A percentile compares a stretch with the other conserved stretches of the same genome.
phyloP scores from a whole-genome alignment of 2,329 filamentous ascomycete genomes.

The Fusarium compactum region DNA sequence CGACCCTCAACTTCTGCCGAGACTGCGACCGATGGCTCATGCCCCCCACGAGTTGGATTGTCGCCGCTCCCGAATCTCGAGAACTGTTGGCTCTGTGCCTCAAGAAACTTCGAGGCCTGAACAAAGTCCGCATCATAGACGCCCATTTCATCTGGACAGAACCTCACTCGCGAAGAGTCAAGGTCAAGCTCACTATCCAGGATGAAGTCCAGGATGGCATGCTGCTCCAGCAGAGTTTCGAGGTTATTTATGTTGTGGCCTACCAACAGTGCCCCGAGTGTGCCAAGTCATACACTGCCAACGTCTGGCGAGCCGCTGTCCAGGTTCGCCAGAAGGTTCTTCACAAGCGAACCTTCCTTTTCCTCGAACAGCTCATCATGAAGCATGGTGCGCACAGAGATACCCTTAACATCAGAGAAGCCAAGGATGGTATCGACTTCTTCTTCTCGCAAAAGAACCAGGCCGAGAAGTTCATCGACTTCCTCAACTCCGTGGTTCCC shows the following conservation, averaged over 20 bases:
- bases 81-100: slow-evolving; percentile 94
- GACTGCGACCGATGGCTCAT: slow-evolving; percentile 96
- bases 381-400: slow-evolving; percentile 93
- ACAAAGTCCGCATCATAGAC: slow-evolving; percentile 94
- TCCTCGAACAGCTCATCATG: slow-evolving; percentile 92
- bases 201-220: slow-evolving; percentile 72
- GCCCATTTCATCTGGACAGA: slow-evolving; percentile 99
- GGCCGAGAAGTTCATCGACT: slow-evolving; percentile 92
- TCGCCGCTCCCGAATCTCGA: slow-evolving; percentile 86
- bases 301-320: slow-evolving; percentile 93
- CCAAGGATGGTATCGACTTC: slow-evolving; percentile 95
- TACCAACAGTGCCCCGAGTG: slow-evolving; percentile 96
- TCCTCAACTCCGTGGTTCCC: slow-evolving; percentile 84
- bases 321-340: slow-evolving; percentile 97
- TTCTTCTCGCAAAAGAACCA: slow-evolving; percentile 92
- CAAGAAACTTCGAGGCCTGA: slow-evolving; percentile 85
- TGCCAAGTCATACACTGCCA: slow-evolving; percentile 94
- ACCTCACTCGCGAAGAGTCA: slow-evolving; percentile 91
- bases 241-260: slow-evolving; percentile 91
- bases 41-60: slow-evolving; percentile 87
- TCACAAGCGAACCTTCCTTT: slow-evolving; percentile 82
- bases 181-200: slow-evolving; percentile 96
- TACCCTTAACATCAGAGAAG: slow-evolving; percentile 98
- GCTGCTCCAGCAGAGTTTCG: slow-evolving; percentile 90
- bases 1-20: slow-evolving; percentile 88